Conservation (phyloP, 2,329 filamentous ascomycete genomes). For the Sarocladiaceae sp. region DNA sequence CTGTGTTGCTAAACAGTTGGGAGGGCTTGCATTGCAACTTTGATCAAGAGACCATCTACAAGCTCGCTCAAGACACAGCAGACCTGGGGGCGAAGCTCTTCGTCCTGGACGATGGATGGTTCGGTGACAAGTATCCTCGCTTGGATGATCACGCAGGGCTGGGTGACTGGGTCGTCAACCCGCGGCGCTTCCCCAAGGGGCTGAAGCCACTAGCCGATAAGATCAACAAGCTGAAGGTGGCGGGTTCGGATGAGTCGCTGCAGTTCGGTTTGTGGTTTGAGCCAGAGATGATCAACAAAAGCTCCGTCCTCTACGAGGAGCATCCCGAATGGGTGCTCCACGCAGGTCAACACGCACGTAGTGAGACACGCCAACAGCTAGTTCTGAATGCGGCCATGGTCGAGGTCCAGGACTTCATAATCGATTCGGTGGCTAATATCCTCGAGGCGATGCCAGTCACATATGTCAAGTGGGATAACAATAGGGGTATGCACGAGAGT, state of each 20-base stretch:
- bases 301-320: conserved; percentile 54
- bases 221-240: conserved; percentile 42
- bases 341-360: conserved; percentile 51
- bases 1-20: conserved; percentile 61
- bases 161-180: conserved; percentile 60
- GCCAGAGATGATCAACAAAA: conserved; percentile 63
- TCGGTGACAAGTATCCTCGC: conserved; percentile 39
- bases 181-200: conserved; percentile 53
- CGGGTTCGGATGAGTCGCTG: conserved; percentile 37
- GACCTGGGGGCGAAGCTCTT: conserved; percentile 58
- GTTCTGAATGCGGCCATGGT: conserved; percentile 57
- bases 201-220: conserved; percentile 45
- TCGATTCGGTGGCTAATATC: conserved; percentile 48
- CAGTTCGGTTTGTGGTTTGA: conserved; percentile 65
- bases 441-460: conserved; percentile 48
- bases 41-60: conserved; percentile 51
- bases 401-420: conserved; percentile 61
- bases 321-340: conserved; percentile 63
- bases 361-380: conserved; percentile 52
- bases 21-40: conserved; percentile 58
- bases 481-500: conserved; percentile 59
- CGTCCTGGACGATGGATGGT: conserved; percentile 66
- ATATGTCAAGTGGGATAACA: conserved; percentile 68
- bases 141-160: conserved; percentile 37
- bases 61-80: conserved; percentile 52